Evolutionary conservation across 306 rosid species (phyloP).

Genomic region (Cucumis melo): DNA sequence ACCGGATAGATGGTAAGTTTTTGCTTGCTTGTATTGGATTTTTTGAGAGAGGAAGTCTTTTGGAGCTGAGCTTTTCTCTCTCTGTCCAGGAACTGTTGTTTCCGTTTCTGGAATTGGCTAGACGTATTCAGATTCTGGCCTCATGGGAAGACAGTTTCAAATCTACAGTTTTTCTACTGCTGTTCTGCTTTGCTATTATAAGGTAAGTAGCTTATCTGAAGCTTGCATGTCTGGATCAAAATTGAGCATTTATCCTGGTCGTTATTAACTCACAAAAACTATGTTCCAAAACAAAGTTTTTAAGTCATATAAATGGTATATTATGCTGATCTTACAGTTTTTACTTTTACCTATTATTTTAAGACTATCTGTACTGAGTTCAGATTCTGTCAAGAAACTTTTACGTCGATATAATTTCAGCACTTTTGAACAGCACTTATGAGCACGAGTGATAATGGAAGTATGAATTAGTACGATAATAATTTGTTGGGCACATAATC

Average conservation of each 20-base stretch:
- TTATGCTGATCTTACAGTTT: neutral
- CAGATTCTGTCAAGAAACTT: neutral
- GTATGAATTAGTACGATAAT: neutral
- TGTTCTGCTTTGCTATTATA: slow-evolving; percentile 43
- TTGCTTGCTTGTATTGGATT: slow-evolving; percentile 3
- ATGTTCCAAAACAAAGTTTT: neutral
- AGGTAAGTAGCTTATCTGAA: slow-evolving; percentile 50
- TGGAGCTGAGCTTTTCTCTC: slow-evolving; percentile 5
- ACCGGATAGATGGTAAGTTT: neutral
- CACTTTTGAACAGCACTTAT: neutral
- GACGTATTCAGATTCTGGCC: slow-evolving; percentile 33
- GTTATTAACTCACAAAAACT: neutral
- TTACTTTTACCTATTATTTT: neutral
- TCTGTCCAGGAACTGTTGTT: slow-evolving; percentile 66
- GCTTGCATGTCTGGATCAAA: neutral
- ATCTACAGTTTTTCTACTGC: slow-evolving; percentile 52
- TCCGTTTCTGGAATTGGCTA: slow-evolving; percentile 45
- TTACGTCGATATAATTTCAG: neutral
- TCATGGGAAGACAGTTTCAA: slow-evolving; percentile 63
- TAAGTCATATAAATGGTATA: neutral
- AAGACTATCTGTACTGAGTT: neutral
- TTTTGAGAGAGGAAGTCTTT: neutral
- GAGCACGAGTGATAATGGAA: neutral
- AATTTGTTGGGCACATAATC: neutral
- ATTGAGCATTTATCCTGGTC: neutral